Conservation (phyloP, 768 basidiomycete genomes). For the Lactifluus pinguis region DNA sequence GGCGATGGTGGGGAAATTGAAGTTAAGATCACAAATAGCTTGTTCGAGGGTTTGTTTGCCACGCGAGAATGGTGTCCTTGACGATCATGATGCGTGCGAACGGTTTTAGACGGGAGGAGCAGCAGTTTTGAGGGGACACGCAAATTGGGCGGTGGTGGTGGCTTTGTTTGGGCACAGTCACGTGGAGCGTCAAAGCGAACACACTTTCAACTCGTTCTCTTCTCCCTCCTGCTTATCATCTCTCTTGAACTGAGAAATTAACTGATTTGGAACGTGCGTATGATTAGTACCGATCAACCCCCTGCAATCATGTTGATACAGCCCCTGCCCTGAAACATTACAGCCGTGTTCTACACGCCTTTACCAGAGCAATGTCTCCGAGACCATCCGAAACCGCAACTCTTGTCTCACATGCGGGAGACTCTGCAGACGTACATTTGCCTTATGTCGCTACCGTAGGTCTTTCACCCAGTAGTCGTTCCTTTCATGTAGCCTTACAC, state of each 20-base stretch:
- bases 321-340: not conserved
- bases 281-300: not conserved
- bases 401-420: constrained; percentile 3
- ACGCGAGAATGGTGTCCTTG: not conserved
- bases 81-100: not conserved
- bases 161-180: not conserved
- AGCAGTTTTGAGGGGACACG: not conserved
- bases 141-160: not conserved
- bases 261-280: constrained; percentile 7
- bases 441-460: constrained; percentile 19
- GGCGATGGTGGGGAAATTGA: constrained; percentile 1
- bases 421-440: not conserved
- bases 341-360: not conserved
- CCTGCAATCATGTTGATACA: not conserved
- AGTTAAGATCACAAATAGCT: constrained; percentile 4
- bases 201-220: not conserved
- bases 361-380: not conserved
- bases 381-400: not conserved
- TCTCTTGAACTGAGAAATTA: not conserved
- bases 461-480: not conserved
- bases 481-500: not conserved
- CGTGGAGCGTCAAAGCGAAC: not conserved
- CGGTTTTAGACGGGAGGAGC: not conserved
- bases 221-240: not conserved
- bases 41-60: not conserved